Evolutionary conservation across 208 protist species (phyloP).

Genomic region (Dictyostelium gargantuum): DNA sequence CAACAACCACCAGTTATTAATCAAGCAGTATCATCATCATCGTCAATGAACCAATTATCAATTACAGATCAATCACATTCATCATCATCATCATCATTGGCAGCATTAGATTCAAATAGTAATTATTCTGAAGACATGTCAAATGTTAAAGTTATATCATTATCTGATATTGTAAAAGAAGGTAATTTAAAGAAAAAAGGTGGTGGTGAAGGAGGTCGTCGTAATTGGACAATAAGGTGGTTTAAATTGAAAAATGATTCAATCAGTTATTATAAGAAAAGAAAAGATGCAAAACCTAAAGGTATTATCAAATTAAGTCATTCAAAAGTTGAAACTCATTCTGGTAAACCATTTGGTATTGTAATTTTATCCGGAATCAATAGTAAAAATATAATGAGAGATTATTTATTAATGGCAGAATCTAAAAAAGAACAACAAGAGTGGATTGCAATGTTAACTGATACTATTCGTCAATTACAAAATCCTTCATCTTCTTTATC

Average conservation of each 20-base stretch:
- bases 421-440: conserved; percentile 54
- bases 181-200: conserved; percentile 45
- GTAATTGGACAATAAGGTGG: conserved; percentile 47
- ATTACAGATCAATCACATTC: not conserved
- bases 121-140: not conserved
- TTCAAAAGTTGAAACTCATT: conserved; percentile 8
- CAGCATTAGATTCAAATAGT: not conserved
- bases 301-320: conserved; percentile 3
- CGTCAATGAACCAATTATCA: not conserved
- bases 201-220: conserved; percentile 42
- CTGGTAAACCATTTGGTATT: conserved; percentile 39
- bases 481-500: too few relatives aligned
- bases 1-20: not conserved
- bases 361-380: conserved; percentile 28
- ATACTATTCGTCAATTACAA: not conserved
- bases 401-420: conserved; percentile 46
- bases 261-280: conserved; percentile 29
- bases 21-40: not conserved
- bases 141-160: not conserved
- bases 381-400: conserved; percentile 27
- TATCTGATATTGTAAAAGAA: conserved; percentile 34
- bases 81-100: not conserved
- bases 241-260: conserved; percentile 21
- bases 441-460: conserved; percentile 1
- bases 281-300: conserved; percentile 9